These are phyloP conservation scores for Arabidopsis arenosa DNA, from an alignment of 345 rosid genomes.

Conservation along the genomic window DNA sequence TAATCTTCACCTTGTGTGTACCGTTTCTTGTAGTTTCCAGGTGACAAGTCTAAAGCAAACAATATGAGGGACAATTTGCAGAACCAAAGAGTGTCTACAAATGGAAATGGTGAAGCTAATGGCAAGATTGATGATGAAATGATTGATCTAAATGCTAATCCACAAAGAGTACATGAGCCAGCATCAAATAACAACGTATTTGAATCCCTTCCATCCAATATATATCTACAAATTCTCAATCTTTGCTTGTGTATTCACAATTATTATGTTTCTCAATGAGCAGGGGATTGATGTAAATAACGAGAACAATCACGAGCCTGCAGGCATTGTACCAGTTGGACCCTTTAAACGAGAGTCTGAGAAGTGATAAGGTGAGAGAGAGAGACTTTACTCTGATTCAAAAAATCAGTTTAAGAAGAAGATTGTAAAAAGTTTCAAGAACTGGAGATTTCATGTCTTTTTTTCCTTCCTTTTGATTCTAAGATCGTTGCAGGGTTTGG, in stretches of 20 bases:
- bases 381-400: slow-evolving; percentile 9
- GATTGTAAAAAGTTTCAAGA: slow-evolving; percentile 15
- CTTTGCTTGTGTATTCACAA: not conserved
- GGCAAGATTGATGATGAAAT: slow-evolving; percentile 57
- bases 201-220: slow-evolving; percentile 6
- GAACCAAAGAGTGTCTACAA: slow-evolving; percentile 54
- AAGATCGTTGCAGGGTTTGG: slow-evolving; percentile 26
- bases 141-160: slow-evolving; percentile 76
- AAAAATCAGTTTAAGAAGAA: not conserved
- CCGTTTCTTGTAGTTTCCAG: slow-evolving; percentile 66
- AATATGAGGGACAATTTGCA: slow-evolving; percentile 53
- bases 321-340: slow-evolving; percentile 63
- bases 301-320: slow-evolving; percentile 59
- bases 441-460: not conserved
- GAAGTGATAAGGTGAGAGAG: slow-evolving; percentile 50
- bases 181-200: slow-evolving; percentile 60
- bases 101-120: slow-evolving; percentile 51
- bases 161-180: slow-evolving; percentile 62
- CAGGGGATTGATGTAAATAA: slow-evolving; percentile 61
- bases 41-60: slow-evolving; percentile 65
- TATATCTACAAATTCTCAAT: not conserved
- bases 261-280: slow-evolving; percentile 27
- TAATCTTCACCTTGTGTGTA: slow-evolving; percentile 7
- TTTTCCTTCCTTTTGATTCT: not conserved
- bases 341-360: slow-evolving; percentile 65